These are phyloP conservation scores for Plantago ovata DNA, from an alignment of 257 asterid species.

Conservation along the genomic window DNA sequence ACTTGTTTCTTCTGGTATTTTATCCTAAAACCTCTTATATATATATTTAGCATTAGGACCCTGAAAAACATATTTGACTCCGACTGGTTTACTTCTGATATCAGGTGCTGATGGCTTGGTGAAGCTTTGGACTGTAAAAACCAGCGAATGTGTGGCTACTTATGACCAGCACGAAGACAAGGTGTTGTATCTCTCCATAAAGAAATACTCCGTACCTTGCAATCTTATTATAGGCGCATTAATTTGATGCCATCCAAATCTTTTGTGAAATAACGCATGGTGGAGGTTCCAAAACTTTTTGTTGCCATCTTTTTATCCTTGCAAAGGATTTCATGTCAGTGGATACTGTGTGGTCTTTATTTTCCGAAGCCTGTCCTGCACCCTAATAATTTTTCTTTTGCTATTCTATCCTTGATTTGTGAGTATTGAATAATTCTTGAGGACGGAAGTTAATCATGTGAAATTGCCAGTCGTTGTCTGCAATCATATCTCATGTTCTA, in stretches of 20 bases:
- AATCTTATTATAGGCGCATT: background rate
- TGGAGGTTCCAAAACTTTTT: no score
- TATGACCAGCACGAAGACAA: constrained; percentile 93
- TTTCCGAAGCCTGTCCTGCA: no score
- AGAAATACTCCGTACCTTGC: background rate
- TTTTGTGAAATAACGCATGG: no score
- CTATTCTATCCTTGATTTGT: no score
- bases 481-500: no score
- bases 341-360: no score
- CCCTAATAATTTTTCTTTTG: no score
- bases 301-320: no score
- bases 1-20: constrained; percentile 82
- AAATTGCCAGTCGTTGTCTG: no score
- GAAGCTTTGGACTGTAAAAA: constrained; percentile 92
- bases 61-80: constrained; percentile 16
- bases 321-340: no score
- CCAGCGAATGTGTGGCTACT: constrained; percentile 90
- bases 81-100: constrained; percentile 18
- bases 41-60: constrained; percentile 1
- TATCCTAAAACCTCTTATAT: constrained; percentile 16
- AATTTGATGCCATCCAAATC: background rate
- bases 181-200: constrained; percentile 40
- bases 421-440: no score
- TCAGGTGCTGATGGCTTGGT: constrained; percentile 96
- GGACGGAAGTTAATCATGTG: no score